These are phyloP conservation scores for Cyclaneusma minus DNA, from an alignment of 2,329 filamentous ascomycete genomes.

Conservation along the genomic window DNA sequence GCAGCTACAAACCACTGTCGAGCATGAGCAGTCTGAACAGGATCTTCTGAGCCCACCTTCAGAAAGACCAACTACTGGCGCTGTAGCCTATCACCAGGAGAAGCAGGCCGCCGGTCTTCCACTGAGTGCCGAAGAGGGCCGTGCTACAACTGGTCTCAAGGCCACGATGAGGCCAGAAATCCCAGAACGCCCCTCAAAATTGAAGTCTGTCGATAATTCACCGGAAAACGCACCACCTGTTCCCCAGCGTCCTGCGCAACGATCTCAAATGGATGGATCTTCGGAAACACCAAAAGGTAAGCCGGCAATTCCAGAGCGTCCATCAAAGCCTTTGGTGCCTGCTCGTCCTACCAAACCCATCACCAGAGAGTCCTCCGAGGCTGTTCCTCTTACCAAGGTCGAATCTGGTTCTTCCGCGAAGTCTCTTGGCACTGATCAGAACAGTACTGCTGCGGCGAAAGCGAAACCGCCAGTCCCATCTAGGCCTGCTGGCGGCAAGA, in stretches of 20 bases:
- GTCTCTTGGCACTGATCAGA: slow-evolving; percentile 22
- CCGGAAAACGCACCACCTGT: slow-evolving; percentile 13
- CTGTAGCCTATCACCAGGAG: slow-evolving; percentile 16
- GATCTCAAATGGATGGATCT: slow-evolving; percentile 1
- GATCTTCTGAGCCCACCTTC: slow-evolving; percentile 24
- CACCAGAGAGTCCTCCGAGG: slow-evolving; percentile 22
- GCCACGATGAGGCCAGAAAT: slow-evolving; percentile 44
- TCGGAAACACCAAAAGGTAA: slow-evolving; percentile 10
- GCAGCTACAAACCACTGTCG: slow-evolving; percentile 62
- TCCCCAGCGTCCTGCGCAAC: slow-evolving; percentile 6
- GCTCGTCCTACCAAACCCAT: slow-evolving; percentile 42
- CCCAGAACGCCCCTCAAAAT: slow-evolving; percentile 33
- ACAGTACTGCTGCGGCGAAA: slow-evolving; percentile 36
- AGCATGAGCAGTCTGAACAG: slow-evolving; percentile 30
- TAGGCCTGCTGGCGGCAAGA: slow-evolving; percentile 68
- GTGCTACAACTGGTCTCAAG: slow-evolving; percentile 15
- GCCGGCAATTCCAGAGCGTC: slow-evolving; percentile 33
- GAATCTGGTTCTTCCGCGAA: slow-evolving; percentile 15
- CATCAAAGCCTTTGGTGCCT: slow-evolving; percentile 47
- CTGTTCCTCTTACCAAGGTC: slow-evolving; percentile 11
- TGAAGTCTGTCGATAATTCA: slow-evolving; percentile 10
- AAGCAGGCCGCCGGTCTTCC: slow-evolving; percentile 10
- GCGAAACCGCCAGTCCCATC: slow-evolving; percentile 73
- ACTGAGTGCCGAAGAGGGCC: slow-evolving; percentile 10
- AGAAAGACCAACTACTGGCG: slow-evolving; percentile 17